Conservation (phyloP, 768 basidiomycete genomes). For the Panellus pusillus region DNA sequence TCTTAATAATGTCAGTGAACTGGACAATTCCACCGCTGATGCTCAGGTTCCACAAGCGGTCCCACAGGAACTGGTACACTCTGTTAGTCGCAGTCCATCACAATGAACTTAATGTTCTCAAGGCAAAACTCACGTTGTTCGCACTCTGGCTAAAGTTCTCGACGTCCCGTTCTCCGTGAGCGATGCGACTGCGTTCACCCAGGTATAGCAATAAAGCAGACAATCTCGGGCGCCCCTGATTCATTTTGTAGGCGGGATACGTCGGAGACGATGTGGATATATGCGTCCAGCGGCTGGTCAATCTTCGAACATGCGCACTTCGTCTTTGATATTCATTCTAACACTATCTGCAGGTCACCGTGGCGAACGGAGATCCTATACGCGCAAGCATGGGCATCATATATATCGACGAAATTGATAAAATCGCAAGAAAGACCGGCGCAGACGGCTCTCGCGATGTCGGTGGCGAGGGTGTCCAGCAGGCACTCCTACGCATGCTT, state of each 20-base stretch:
- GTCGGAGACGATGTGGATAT: slow-evolving; percentile 97
- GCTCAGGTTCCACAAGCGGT: slow-evolving; percentile 45
- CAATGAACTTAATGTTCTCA: slow-evolving; percentile 1
- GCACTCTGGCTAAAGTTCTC: slow-evolving; percentile 85
- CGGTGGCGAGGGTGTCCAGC: slow-evolving; percentile 95
- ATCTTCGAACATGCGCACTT: slow-evolving; percentile 15
- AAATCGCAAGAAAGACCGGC: slow-evolving; percentile 75
- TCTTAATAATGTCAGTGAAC: slow-evolving; percentile 74
- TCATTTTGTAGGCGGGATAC: slow-evolving; percentile 63
- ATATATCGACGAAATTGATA: slow-evolving; percentile 96
- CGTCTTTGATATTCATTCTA: background rate
- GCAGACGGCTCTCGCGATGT: slow-evolving; percentile 82
- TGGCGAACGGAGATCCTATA: slow-evolving; percentile 84
- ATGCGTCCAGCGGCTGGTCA: slow-evolving; percentile 80
- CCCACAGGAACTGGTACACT: slow-evolving; percentile 79
- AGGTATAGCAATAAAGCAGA: slow-evolving; percentile 42
- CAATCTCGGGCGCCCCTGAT: slow-evolving; percentile 12
- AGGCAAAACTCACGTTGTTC: slow-evolving; percentile 91
- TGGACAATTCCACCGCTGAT: background rate
- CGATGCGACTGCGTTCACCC: slow-evolving; percentile 94
- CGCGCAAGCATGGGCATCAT: slow-evolving; percentile 92
- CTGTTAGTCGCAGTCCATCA: too few species aligned
- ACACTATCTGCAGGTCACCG: slow-evolving; percentile 61
- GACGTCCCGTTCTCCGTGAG: slow-evolving; percentile 94
- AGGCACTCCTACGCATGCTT: slow-evolving; percentile 89